Base-by-base conservation (phyloP, 2,329 filamentous ascomycete species). In the Sporothrix sp. region DNA sequence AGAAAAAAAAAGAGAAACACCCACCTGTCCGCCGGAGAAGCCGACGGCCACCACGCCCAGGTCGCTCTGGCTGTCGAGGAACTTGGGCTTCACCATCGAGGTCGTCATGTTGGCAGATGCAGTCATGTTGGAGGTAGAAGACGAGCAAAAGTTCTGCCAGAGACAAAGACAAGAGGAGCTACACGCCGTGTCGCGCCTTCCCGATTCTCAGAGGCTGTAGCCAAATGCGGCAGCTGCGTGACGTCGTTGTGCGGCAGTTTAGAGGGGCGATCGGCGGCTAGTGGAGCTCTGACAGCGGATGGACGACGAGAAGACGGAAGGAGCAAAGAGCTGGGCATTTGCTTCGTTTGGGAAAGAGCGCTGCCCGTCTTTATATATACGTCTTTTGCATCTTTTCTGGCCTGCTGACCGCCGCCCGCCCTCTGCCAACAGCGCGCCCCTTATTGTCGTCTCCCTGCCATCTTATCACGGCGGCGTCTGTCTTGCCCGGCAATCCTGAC, bases 1-100 rank as follows among this genome's bases (percentile, higher is more conserved):
- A 42, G 14, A 14, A 4, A 3, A 9, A 10, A 35, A 16, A 8
- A 16, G n/a, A 28, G 32, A 13, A 9, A 40, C 53, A 60, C 25
- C 10, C 81, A 93, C 89, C 81, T 96, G 93, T 52, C 93, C 93
- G 58, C 91, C 91, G 49, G 89, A 95, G 74, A 97, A 98, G 56
- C 91, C 91, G 33, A 97, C 93, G 45, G 91, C 89, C 33, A 97
- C 88, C 51, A 98, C 79, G 56, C 91, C 93, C 57, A 98, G 76
- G 62, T 97, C 83, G 63, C 86, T 76, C 28, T 82, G 79, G 63
- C 83, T 76, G 57, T 83, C 75, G 59, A 97, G 84, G 72, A 96
- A 97, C 63, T 85, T 89, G 65, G 74, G 75, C 58, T 71, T 65
- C 57, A 79, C 65, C 65, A 74, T 72, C 51, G 73, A 73, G 48